These are phyloP conservation scores for Scheffersomyces parashehatae DNA, from an alignment of 1,139 yeast species.

Conservation along the genomic window DNA sequence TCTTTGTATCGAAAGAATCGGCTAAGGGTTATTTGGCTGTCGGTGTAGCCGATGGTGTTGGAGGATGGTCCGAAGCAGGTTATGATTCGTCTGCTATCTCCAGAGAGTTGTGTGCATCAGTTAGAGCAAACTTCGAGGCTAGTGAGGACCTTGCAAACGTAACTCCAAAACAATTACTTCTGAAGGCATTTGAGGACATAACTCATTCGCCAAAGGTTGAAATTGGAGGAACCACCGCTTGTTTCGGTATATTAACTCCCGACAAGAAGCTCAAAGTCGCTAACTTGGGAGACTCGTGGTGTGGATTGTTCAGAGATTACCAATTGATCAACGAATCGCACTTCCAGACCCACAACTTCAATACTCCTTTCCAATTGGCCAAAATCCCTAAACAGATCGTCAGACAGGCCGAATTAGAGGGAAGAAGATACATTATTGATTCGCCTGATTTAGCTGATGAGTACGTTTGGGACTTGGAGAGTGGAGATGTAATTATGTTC, in stretches of 20 bases:
- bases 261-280: constrained; percentile 58
- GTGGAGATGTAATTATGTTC: constrained; percentile 74
- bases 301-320: constrained; percentile 75
- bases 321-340: constrained; percentile 65
- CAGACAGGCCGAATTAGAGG: constrained; percentile 54
- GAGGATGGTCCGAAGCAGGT: constrained; percentile 95
- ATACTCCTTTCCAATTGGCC: constrained; percentile 89
- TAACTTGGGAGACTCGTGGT: constrained; percentile 94
- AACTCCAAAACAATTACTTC: constrained; percentile 53
- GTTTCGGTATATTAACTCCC: constrained; percentile 71
- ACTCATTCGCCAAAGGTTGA: constrained; percentile 58
- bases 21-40: constrained; percentile 57
- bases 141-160: constrained; percentile 5
- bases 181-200: constrained; percentile 55
- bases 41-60: constrained; percentile 98
- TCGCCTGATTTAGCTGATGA: constrained; percentile 54
- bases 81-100: constrained; percentile 84
- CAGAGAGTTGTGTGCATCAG: constrained; percentile 59
- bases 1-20: constrained; percentile 51
- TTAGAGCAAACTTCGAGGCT: constrained; percentile 29
- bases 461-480: constrained; percentile 51
- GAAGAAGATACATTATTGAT: constrained; percentile 62
- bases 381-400: constrained; percentile 70
- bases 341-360: constrained; percentile 85
- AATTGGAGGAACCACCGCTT: constrained; percentile 96